phyloP scores from a whole-genome alignment of 1,139 yeast species.

The Saccharomycopsis hybrid region DNA sequence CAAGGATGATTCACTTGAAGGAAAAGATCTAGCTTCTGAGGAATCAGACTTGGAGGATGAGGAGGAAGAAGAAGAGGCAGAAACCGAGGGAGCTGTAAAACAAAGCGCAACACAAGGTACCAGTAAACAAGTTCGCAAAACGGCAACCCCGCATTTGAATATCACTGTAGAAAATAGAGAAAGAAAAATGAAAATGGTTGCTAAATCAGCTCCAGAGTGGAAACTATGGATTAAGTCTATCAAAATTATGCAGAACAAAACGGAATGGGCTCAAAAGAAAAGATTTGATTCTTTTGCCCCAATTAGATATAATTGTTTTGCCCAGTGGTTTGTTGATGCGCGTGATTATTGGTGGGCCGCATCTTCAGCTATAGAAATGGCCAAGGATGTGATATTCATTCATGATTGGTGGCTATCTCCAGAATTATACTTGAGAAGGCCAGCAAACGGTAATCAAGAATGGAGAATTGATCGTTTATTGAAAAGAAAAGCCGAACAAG shows the following conservation, averaged over 20 bases:
- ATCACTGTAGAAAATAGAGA: slow-evolving; percentile 76
- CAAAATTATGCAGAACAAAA: slow-evolving; percentile 56
- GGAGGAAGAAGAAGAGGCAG: slow-evolving; percentile 28
- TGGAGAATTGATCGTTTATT: slow-evolving; percentile 87
- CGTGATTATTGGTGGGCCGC: slow-evolving; percentile 97
- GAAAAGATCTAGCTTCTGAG: background rate
- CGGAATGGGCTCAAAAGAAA: slow-evolving; percentile 66
- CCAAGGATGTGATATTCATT: slow-evolving; percentile 86
- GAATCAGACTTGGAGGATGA: slow-evolving; percentile 34
- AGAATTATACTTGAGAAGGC: slow-evolving; percentile 84
- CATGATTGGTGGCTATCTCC: slow-evolving; percentile 99
- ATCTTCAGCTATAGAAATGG: slow-evolving; percentile 87
- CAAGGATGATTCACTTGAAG: slow-evolving; percentile 19
- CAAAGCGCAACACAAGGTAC: too few relatives aligned
- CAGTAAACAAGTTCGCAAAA: background rate
- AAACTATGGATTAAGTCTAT: slow-evolving; percentile 74
- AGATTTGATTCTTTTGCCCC: slow-evolving; percentile 94
- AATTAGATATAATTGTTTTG: slow-evolving; percentile 72
- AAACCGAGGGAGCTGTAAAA: too few relatives aligned
- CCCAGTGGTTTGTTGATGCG: slow-evolving; percentile 97
- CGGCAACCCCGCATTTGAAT: slow-evolving; percentile 36
- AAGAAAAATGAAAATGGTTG: slow-evolving; percentile 67
- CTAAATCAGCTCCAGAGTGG: slow-evolving; percentile 66
- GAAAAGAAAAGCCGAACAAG: slow-evolving; percentile 87
- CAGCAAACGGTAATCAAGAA: slow-evolving; percentile 91